Evolutionary conservation across 78 protist species (phyloP), one percentile per base, ranked within the genome.

Genomic region (Tieghemostelium lacteum): DNA sequence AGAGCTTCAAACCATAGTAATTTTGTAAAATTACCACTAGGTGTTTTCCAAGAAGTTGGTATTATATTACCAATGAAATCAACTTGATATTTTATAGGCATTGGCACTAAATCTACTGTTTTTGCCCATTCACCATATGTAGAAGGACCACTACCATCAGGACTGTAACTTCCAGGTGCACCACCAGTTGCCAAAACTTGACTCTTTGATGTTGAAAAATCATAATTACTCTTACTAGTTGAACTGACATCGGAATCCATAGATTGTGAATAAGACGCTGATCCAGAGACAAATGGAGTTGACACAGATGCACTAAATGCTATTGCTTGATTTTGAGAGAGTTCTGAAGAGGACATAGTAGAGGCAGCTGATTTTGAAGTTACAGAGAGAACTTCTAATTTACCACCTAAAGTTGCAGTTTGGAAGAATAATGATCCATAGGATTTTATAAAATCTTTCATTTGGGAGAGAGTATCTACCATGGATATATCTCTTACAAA

Each of bases 91-190:
- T n/a, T n/a, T n/a, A n/a, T n/a, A n/a, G n/a, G n/a, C n/a, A n/a
- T n/a, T n/a, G n/a, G n/a, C n/a, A n/a, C n/a, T n/a, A n/a, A n/a
- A n/a, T n/a, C n/a, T n/a, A n/a, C n/a, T n/a, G n/a, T n/a, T n/a
- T n/a, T n/a, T n/a, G 67, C 67, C 67, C 67, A 61, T 16, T 61
- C 67, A 61, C 40, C 31, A 31, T 14, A 61, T 2, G 12, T 61
- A 3, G 29, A 29, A 16, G 67, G 36, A 7, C 42, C 2, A 6
- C 17, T 6, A 61, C 31, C 24, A 61, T 61, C 67, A 14, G 67
- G 67, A 61, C 67, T 37, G 17, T 31, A 61, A 26, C 40, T 31
- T 31, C 67, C 67, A 61, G 31, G 40, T 29, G 40, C 28, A 29
- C 67, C 67, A 29, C 67, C 67, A 31, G 5, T 61, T 6, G 12